Evolutionary conservation across 164 flowering plant species (phyloP), one percentile per base, ranked within the genome.

Genomic region (Cinnamomum chago): DNA sequence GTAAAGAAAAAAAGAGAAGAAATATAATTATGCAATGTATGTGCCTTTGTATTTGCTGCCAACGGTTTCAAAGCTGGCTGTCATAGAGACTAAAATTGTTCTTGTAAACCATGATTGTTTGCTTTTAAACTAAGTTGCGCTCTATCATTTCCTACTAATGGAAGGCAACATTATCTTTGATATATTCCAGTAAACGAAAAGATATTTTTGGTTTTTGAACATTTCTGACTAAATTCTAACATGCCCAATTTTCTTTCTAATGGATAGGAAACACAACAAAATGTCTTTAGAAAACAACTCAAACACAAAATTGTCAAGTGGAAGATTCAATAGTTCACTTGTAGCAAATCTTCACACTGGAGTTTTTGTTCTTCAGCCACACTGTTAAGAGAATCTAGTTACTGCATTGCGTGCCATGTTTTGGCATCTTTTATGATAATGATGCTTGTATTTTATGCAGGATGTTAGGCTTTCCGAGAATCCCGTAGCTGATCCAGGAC

Each of bases 391-490:
- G n/a, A 15, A 55, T 14, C 60, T 55, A 18, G n/a, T 13, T 55
- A 20, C 15, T 55, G 60, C 18, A 15, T 55, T 55, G 17, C 0
- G 15, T 55, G 15, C 17, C 60, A 14, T 55, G 60, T 62, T 11
- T 25, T 73, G 58, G 22, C 33, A 67, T 28, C 35, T 62, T 50
- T 50, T 23, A 13, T 72, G 67, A 74, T 69, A 64, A 58, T 55
- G 58, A 40, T 80, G 65, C 74, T 71, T 64, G 69, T 81, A 28
- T 75, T 58, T 68, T 73, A 10, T 80, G 77, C 69, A 95, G 98
- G 99, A 95, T 60, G 80, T 90, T 67, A 85, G 99, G 84, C 89
- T 93, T 77, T 88, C 97, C 51, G 98, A 88, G 65, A 95, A 95
- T 84, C 98, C 97, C 74, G 71, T 91, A 55, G 76, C 91, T 82